Base-by-base conservation (phyloP, 1,139 yeast species). In the Kazachstania sp. region DNA sequence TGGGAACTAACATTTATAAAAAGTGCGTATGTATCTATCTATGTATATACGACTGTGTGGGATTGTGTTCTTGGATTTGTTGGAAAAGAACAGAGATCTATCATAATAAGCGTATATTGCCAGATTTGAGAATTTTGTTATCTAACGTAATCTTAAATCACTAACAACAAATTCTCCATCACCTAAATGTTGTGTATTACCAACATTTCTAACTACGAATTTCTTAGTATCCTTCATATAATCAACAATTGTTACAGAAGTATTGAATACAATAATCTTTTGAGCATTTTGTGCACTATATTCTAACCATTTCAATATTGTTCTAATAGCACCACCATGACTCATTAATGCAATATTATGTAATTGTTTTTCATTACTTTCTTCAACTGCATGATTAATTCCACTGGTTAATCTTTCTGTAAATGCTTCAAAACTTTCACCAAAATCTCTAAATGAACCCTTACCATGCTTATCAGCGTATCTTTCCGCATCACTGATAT, bases 251-350 rank as follows among this genome's bases (percentile, higher is more conserved):
- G 88, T 78, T 8, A 85, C 74, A 2, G 90, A 81, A 1, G 94
- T 84, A 63, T 86, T 86, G 62, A 72, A 83, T 0, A 83, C 86
- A 52, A 73, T 74, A 51, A 83, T 69, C 46, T 73, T 74, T 1
- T 68, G 71, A 7, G 35, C 40, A 8, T 77, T 66, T 1, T 66
- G 68, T 9, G 39, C 45, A 0, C 75, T 68, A 51, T 75, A 71
- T 46, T 77, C 57, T 15, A 68, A 51, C 56, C 60, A 62, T 50
- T 59, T 74, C 44, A 77, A 60, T 41, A 83, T 73, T 42, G 79
- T 75, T 45, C 86, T 75, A 32, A 88, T 80, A 1, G 86, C 86
- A 6, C 96, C 95, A 18, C 97, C 97, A 61, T 88, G 97, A 12
- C 92, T 80, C 48, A 92, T 81, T 26, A 87, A 52, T 28, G 81